Evolutionary conservation across 805 yeast genomes (phyloP), one percentile per base, ranked within the genome.

Genomic region (Saccharomycodes ludwigii): DNA sequence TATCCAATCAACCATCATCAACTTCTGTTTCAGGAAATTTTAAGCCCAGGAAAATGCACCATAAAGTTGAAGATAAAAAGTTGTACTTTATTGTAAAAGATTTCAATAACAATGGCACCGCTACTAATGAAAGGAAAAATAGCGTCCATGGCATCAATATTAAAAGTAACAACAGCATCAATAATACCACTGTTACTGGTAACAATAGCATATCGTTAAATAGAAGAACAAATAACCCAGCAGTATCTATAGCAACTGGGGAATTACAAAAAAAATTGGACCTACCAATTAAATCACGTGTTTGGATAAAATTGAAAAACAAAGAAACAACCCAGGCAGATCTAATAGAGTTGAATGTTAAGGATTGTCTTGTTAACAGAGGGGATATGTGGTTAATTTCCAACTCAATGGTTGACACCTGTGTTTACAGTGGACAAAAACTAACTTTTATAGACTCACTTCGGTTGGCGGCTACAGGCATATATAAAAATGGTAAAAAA

Each of bases 381-480:
- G 95, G 94, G 38, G 91, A 84, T 44, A 88, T 86, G 85, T 91
- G 97, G 95, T 63, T 69, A 17, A 58, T 88, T 10, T 72, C 94
- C 0, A 64, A 81, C 2, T 47, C 63, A 13, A 40, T 88, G 33
- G 65, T 66, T 1, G 72, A 72, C 7, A 57, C 69, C 5, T 82
- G 95, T 51, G 66, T 82, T 2, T 73, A 79, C 46, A 61, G 64
- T 7, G 68, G 73, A 5, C 86, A 85, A 49, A 64, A 73, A 32
- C 47, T 86, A 1, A 55, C 72, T 0, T 82, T 77, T 39, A 50
- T 81, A 17, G 70, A 70, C 22, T 56, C 75, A 0, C 65, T 86
- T 4, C 61, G 91, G 28, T 76, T 80, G 1, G 58, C 66, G 0
- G 73, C 84, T 2, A 70, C 73, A 32, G 67, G 71, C 22, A 67